Percentiles rank a stretch among this genome's conserved stretches.
Evolutionary conservation across 2,329 filamentous ascomycete species (phyloP).

Genomic region (Fusarium xyrophilum): DNA sequence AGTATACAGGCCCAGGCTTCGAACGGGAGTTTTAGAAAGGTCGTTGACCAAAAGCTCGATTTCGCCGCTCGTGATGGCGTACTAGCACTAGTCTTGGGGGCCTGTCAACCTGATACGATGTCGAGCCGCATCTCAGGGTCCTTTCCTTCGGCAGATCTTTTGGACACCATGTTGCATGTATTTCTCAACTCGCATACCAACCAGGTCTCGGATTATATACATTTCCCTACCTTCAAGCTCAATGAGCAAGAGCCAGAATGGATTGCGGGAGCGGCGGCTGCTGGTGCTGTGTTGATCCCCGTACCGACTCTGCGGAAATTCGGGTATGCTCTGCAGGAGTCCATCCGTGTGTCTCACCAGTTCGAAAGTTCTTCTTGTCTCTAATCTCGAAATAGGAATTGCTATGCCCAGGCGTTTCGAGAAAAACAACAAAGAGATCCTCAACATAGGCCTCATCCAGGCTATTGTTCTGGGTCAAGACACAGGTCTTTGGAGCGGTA

Average conservation of each 20-base stretch:
- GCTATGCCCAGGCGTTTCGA: slow-evolving; percentile 53
- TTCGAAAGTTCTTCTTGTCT: not conserved
- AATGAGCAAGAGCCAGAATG: slow-evolving; percentile 65
- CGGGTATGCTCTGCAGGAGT: slow-evolving; percentile 62
- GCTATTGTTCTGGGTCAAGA: slow-evolving; percentile 58
- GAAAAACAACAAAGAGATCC: slow-evolving; percentile 55
- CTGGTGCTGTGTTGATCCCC: slow-evolving; percentile 66
- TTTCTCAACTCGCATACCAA: slow-evolving; percentile 64
- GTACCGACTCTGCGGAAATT: slow-evolving; percentile 66
- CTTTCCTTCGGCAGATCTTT: slow-evolving; percentile 66
- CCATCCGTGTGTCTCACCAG: slow-evolving; percentile 50
- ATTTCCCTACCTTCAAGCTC: slow-evolving; percentile 65
- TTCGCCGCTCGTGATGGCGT: slow-evolving; percentile 64
- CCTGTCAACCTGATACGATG: slow-evolving; percentile 59
- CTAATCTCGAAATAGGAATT: slow-evolving; percentile 37
- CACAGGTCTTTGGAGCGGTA: slow-evolving; percentile 62
- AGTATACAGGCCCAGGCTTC: slow-evolving; percentile 50
- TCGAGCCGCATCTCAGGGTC: slow-evolving; percentile 63
- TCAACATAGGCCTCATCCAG: slow-evolving; percentile 58
- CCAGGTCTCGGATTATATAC: slow-evolving; percentile 66
- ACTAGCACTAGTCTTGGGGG: slow-evolving; percentile 68
- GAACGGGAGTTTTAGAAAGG: slow-evolving; percentile 48
- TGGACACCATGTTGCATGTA: slow-evolving; percentile 68
- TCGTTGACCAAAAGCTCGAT: slow-evolving; percentile 54
- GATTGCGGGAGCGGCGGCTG: slow-evolving; percentile 64